These are phyloP conservation scores for Fusarium sp. DNA, from an alignment of 2,329 filamentous ascomycete species.

Conservation along the genomic window DNA sequence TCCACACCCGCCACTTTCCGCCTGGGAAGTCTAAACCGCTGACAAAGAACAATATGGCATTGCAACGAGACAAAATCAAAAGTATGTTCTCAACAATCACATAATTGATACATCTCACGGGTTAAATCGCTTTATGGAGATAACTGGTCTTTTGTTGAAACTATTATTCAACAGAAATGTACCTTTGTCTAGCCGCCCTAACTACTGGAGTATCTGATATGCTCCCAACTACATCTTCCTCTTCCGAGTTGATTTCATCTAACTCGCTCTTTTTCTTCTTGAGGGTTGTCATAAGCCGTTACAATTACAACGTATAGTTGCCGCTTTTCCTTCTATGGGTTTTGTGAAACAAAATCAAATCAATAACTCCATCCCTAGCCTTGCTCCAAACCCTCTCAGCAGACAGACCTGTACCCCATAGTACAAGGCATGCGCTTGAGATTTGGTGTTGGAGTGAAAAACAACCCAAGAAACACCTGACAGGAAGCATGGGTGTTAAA, in stretches of 20 bases:
- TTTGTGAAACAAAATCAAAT: slow-evolving; percentile 44
- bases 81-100: slow-evolving; percentile 23
- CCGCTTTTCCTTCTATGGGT: slow-evolving; percentile 49
- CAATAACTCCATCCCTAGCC: slow-evolving; percentile 38
- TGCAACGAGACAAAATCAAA: slow-evolving; percentile 12
- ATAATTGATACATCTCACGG: slow-evolving; percentile 19
- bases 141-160: slow-evolving; percentile 9
- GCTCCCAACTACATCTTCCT: slow-evolving; percentile 38
- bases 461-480: slow-evolving; percentile 47
- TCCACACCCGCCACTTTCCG: slow-evolving; percentile 23
- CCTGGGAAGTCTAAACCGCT: slow-evolving; percentile 68
- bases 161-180: slow-evolving; percentile 25
- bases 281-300: slow-evolving; percentile 48
- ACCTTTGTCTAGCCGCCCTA: slow-evolving; percentile 19
- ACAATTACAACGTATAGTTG: slow-evolving; percentile 49
- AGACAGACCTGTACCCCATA: slow-evolving; percentile 15
- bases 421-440: slow-evolving; percentile 4
- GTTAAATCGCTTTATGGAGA: slow-evolving; percentile 29
- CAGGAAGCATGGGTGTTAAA: slow-evolving; percentile 33
- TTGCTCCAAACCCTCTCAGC: slow-evolving; percentile 13
- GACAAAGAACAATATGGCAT: slow-evolving; percentile 70
- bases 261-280: slow-evolving; percentile 37
- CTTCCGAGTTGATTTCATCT: slow-evolving; percentile 25
- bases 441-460: slow-evolving; percentile 21
- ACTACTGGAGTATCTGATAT: slow-evolving; percentile 35